These are phyloP conservation scores for Clonostachys byssicola DNA, from an alignment of 2,329 filamentous ascomycete species.

Conservation along the genomic window DNA sequence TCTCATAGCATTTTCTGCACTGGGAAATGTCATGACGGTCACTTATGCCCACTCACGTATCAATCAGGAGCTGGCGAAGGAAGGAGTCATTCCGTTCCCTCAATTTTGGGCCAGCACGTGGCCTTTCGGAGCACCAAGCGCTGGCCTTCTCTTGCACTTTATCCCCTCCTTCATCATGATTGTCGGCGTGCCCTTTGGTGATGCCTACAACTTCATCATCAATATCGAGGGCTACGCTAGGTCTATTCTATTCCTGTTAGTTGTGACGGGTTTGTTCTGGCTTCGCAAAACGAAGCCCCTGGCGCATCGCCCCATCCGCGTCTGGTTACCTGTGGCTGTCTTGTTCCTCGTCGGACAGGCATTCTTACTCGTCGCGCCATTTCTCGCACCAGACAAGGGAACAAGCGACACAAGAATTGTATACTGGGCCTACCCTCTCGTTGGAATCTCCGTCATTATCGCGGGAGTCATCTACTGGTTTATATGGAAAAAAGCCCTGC, in stretches of 20 bases:
- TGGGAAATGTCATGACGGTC: conserved; percentile 53
- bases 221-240: conserved; percentile 55
- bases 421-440: no score
- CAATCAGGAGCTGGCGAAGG: conserved; percentile 55
- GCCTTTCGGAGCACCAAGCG: conserved; percentile 59
- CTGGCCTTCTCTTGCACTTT: conserved; percentile 55
- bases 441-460: no score
- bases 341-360: no score
- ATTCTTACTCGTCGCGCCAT: no score
- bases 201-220: conserved; percentile 64
- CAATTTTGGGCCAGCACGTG: conserved; percentile 58
- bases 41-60: conserved; percentile 49
- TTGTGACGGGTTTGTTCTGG: no score
- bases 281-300: no score
- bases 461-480: no score
- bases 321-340: no score
- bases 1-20: conserved; percentile 50
- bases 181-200: conserved; percentile 53
- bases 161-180: conserved; percentile 55
- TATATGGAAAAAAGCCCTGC: conserved; percentile 27
- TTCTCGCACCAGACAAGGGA: conserved; percentile 10
- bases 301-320: no score
- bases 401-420: no score
- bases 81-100: conserved; percentile 57
- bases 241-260: conserved; percentile 38